Evolutionary conservation across 2,329 filamentous ascomycete genomes (phyloP).

Genomic region (Fusarium burgessii): DNA sequence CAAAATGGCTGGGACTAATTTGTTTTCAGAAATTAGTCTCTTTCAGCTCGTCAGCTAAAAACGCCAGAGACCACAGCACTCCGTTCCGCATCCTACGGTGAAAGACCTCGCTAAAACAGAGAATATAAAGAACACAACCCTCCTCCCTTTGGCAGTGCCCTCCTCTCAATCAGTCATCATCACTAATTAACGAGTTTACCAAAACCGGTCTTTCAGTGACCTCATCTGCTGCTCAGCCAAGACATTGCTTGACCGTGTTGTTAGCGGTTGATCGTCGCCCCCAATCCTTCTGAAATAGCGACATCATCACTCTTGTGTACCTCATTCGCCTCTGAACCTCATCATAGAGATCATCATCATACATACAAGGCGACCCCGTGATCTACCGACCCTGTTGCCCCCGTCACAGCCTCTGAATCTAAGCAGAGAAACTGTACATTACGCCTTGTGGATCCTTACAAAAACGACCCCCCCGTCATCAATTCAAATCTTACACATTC

Average conservation of each 20-base stretch:
- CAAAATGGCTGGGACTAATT: constrained; percentile 4
- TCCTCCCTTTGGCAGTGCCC: not conserved
- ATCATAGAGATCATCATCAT: constrained; percentile 4
- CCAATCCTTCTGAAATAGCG: constrained; percentile 16
- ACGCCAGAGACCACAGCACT: not conserved
- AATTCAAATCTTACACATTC: constrained; percentile 1
- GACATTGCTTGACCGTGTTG: constrained; percentile 9
- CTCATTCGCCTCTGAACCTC: constrained; percentile 11
- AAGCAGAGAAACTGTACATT: not conserved
- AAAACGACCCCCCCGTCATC: constrained; percentile 26
- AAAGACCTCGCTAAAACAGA: not conserved
- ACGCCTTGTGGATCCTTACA: constrained; percentile 23
- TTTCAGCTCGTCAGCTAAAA: constrained; percentile 24
- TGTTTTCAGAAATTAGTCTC: constrained; percentile 7
- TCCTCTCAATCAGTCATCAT: not conserved
- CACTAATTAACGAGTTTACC: constrained; percentile 1
- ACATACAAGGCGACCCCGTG: constrained; percentile 2
- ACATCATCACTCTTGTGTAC: constrained; percentile 25
- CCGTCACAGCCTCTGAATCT: constrained; percentile 2
- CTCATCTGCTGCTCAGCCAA: constrained; percentile 23
- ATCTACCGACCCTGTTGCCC: not conserved
- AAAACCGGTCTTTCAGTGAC: constrained; percentile 23
- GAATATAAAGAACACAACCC: constrained; percentile 5
- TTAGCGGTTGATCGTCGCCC: constrained; percentile 23
- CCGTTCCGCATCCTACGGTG: not conserved